Evolutionary conservation across 164 flowering plant species (phyloP).

Genomic region (Vitis labrusca): DNA sequence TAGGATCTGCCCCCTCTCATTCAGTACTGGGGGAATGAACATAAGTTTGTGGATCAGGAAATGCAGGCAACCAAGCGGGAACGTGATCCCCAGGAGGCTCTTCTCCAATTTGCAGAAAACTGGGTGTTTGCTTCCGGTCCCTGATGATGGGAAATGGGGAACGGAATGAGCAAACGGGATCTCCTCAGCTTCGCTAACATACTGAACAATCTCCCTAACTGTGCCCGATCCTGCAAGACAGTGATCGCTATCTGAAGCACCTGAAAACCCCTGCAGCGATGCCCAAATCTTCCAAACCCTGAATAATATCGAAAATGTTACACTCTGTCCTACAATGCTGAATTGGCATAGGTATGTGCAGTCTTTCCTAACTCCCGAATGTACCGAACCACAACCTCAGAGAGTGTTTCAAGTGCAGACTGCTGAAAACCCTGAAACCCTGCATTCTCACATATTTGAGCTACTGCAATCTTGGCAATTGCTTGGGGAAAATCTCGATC

Average conservation of each 20-base stretch:
- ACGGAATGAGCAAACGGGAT: slow-evolving; percentile 38
- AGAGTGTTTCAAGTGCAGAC: slow-evolving; percentile 63
- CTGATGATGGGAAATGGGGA: slow-evolving; percentile 46
- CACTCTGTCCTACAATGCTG: slow-evolving; percentile 66
- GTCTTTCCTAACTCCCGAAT: slow-evolving; percentile 55
- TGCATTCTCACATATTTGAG: slow-evolving; percentile 69
- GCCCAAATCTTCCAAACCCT: slow-evolving; percentile 72
- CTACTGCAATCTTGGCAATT: slow-evolving; percentile 65
- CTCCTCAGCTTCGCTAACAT: slow-evolving; percentile 35
- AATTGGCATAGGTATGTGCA: slow-evolving; percentile 48
- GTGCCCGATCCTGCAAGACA: slow-evolving; percentile 48
- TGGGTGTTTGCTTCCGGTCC: slow-evolving; percentile 25
- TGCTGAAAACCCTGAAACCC: slow-evolving; percentile 75
- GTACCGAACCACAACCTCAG: slow-evolving; percentile 60
- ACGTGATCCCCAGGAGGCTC: slow-evolving; percentile 45
- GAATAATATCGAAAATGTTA: slow-evolving; percentile 68
- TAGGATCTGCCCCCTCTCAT: slow-evolving; percentile 15
- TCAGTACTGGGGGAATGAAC: slow-evolving; percentile 5
- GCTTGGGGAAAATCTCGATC: slow-evolving; percentile 51
- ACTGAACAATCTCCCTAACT: slow-evolving; percentile 49
- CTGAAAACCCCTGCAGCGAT: slow-evolving; percentile 58
- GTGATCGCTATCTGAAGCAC: slow-evolving; percentile 58
- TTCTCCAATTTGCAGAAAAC: slow-evolving; percentile 35
- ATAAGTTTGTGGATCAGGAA: slow-evolving; percentile 38
- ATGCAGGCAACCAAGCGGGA: slow-evolving; percentile 59